Evolutionary conservation across 2,329 filamentous ascomycete genomes (phyloP).

Genomic region (Alternaria incomplexa): DNA sequence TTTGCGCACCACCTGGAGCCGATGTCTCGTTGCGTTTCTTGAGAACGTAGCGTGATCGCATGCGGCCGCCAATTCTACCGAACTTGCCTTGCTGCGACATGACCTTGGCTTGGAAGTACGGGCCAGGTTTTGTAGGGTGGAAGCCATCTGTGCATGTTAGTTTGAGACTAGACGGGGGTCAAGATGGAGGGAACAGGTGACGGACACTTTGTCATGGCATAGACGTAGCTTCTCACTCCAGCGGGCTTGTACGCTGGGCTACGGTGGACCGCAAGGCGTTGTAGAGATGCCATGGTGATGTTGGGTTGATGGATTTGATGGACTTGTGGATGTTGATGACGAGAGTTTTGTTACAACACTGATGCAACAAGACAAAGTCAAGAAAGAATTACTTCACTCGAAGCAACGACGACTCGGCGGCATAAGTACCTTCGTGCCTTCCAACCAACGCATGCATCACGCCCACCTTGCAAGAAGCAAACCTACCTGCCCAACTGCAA

Average conservation of each 20-base stretch:
- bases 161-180: not conserved
- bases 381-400: not conserved
- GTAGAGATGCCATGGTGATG: conserved; percentile 19
- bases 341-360: not conserved
- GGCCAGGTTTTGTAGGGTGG: conserved; percentile 32
- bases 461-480: not conserved
- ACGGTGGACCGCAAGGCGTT: conserved; percentile 23
- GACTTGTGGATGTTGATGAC: not conserved
- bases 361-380: not conserved
- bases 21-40: conserved; percentile 18
- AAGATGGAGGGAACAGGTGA: not conserved
- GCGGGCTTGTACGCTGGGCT: conserved; percentile 25
- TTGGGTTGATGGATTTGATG: not conserved
- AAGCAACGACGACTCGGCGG: not conserved
- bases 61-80: conserved; percentile 25
- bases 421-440: not conserved
- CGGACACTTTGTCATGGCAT: conserved; percentile 28
- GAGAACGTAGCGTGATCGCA: conserved; percentile 28
- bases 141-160: conserved; percentile 24
- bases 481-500: not conserved
- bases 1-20: not conserved
- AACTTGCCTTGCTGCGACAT: conserved; percentile 29
- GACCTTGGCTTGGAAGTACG: conserved; percentile 30
- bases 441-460: conserved; percentile 1
- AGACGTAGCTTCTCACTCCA: conserved; percentile 22